Conservation (phyloP, 768 basidiomycete genomes). For the Tulasnella calospora region DNA sequence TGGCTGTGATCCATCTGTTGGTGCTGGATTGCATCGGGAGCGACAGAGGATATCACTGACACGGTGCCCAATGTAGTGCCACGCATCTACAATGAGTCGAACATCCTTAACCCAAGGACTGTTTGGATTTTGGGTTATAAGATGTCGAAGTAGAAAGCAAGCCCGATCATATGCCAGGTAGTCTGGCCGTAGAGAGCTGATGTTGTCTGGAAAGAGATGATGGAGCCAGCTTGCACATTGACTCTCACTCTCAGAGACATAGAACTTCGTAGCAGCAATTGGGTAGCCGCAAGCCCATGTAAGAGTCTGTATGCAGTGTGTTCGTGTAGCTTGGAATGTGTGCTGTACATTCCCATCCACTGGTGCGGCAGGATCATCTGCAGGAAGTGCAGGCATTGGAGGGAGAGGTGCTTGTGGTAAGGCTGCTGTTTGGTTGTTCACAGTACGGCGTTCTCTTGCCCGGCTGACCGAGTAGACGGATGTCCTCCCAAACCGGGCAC, state of each 20-base stretch:
- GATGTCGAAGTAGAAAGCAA: background rate
- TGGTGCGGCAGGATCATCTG: background rate
- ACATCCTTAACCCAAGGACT: background rate
- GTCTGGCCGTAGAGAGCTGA: background rate
- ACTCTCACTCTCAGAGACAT: constrained; percentile 31
- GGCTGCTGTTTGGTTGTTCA: background rate
- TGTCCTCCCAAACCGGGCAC: constrained; percentile 29
- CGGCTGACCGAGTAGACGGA: constrained; percentile 34
- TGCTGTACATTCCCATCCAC: background rate
- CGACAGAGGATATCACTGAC: background rate
- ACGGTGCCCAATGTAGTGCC: constrained; percentile 18
- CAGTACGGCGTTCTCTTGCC: constrained; percentile 32
- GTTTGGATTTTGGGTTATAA: background rate
- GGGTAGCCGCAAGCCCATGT: constrained; percentile 35
- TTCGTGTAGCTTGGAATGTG: constrained; percentile 11
- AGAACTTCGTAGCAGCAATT: constrained; percentile 33
- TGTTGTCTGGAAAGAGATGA: background rate
- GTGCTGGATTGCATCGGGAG: constrained; percentile 3
- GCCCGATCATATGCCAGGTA: constrained; percentile 9
- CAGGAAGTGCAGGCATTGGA: background rate
- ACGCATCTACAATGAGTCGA: constrained; percentile 10
- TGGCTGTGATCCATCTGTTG: background rate
- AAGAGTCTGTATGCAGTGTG: constrained; percentile 29
- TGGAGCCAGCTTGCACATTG: background rate
- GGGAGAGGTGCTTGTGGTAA: background rate